Base-by-base conservation (phyloP, 306 rosid genomes). In the Astragalus membranaceus region DNA sequence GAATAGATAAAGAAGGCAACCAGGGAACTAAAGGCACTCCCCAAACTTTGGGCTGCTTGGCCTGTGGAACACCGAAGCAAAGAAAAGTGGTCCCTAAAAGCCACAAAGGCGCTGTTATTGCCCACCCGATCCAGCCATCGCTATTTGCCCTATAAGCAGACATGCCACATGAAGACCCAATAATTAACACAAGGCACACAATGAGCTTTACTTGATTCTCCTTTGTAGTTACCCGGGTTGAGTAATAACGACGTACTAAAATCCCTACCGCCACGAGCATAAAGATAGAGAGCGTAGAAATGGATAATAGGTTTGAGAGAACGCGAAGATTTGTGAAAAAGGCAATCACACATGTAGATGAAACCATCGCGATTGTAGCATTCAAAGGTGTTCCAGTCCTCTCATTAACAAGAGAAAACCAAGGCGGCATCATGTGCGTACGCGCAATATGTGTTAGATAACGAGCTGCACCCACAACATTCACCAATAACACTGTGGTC, bases 21-120 rank as follows among this genome's bases (percentile, higher is more conserved):
- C 87, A 91, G 3, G 97, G 96, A 30, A 91, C 89, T 54, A 91
- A 46, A 3, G 97, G 97, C 10, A 85, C 91, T 0, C 96, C 97
- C 97, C 96, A 91, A 5, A 82, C 37, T 41, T 74, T 84, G 0
- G 96, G 97, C 11, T 62, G 37, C 82, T 70, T 88, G 3, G 90
- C 97, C 15, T 75, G 79, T 0, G 97, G 97, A 12, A 91, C 89
- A 16, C 55, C 17, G 4, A 80, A 0, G 53, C 84, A 79, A 10
- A 91, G 70, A 10, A 82, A 89, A 0, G 9, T 8, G 0, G 92
- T 92, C 20, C 83, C 87, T 4, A 78, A 3, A 12, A 84, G 3
- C 95, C 95, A 92, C n/a, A 92, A 7, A 1, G 92, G 89, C 2
- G 7, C 49, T 0, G 81, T 33, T 12, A 87, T 41, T 2, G 15